Base-by-base conservation (phyloP, 208 protist species). In the Wallacemonas sp. region DNA sequence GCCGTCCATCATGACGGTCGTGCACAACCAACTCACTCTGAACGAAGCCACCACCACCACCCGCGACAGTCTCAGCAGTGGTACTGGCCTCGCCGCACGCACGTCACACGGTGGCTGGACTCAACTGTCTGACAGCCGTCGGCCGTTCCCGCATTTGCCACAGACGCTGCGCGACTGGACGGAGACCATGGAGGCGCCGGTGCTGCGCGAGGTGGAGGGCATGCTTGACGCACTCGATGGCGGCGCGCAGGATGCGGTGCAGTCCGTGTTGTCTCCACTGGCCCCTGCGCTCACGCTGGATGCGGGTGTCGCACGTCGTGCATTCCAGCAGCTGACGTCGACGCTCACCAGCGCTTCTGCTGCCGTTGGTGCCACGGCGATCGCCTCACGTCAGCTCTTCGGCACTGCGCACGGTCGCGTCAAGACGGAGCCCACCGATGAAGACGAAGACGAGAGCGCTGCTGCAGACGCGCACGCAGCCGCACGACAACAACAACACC, bases 201-300 rank as follows among this genome's bases (percentile, higher is more conserved):
- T 58, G 16, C 26, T 58, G 52, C 4, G 14, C 4, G 52, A 58
- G 6, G 32, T 58, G 17, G 52, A 34, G 5, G 52, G 17, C 30
- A 16, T 12, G 3, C 30, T 58, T 9, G 43, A 48, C 6, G 56
- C 56, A 38, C 8, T 47, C 16, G 60, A 52, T 6, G 41, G 24
- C 4, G 41, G 30, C 24, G 27, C 73, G 30, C 2, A 54, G 19
- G 70, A 72, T 14, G 46, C 54, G 27, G 66, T 65, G 16, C 33
- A 27, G 24, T 27, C 54, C 29, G 66, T 65, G 26, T 44, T 34
- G 12, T 81, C 75, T 0, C 75, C 75, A 5, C 65, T 81, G 6
- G 36, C 62, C 26, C 61, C 70, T 12, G 49, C 56, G 24, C 66
- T 81, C 29, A 33, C 39, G 29, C 23, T 81, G 23, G 66, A 81